Conservation (phyloP, 805 yeast genomes). For the Metschnikowia arizonensis region DNA sequence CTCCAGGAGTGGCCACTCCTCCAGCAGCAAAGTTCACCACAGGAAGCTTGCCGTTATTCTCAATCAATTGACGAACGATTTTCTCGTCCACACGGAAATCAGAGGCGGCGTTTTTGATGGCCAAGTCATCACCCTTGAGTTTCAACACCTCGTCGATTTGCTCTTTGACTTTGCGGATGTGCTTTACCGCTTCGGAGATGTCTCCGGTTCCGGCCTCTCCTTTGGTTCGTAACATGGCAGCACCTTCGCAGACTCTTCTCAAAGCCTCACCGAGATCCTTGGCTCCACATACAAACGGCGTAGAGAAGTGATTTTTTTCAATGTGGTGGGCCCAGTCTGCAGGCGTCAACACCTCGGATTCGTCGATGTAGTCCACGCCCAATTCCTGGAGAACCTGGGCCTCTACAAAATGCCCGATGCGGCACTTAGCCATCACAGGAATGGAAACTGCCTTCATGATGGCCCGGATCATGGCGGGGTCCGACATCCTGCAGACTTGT, state of each 20-base stretch:
- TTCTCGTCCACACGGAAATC: constrained; percentile 57
- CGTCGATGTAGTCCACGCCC: constrained; percentile 77
- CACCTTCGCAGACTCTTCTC: constrained; percentile 75
- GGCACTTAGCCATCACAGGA: constrained; percentile 82
- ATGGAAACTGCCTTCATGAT: constrained; percentile 69
- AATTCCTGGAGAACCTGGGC: constrained; percentile 72
- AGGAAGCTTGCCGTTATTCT: constrained; percentile 58
- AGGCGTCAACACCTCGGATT: constrained; percentile 79
- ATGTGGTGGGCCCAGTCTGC: constrained; percentile 71
- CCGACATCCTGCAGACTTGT: constrained; percentile 82
- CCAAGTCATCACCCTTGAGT: constrained; percentile 31
- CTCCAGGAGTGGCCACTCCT: constrained; percentile 85
- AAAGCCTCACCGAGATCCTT: constrained; percentile 78
- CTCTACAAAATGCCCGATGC: constrained; percentile 81
- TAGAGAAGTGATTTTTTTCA: constrained; percentile 52
- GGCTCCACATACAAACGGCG: constrained; percentile 84
- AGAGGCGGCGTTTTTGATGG: constrained; percentile 46
- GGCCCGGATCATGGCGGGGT: constrained; percentile 71
- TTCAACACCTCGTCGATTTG: constrained; percentile 49
- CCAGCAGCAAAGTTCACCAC: constrained; percentile 89
- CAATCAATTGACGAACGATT: constrained; percentile 47
- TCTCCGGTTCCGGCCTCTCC: constrained; percentile 92
- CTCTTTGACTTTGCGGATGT: constrained; percentile 55
- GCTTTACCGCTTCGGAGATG: constrained; percentile 76
- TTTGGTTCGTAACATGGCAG: constrained; percentile 82